These are phyloP conservation scores for Talaromyces sp. DNA, from an alignment of 2,329 filamentous ascomycete genomes.

Conservation along the genomic window DNA sequence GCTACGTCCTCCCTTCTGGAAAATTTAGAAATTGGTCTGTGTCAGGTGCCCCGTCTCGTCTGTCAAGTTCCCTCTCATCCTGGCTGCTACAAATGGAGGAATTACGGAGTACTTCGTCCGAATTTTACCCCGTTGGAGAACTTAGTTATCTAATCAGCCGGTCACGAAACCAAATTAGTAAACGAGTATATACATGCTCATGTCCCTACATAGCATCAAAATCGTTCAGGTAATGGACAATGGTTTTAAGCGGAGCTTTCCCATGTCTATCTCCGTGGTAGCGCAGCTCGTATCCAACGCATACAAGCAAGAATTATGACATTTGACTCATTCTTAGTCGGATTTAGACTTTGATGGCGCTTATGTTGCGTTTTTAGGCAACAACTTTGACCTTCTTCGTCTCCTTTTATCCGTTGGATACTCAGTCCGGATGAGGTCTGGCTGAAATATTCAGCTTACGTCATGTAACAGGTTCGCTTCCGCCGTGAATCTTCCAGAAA, in stretches of 20 bases:
- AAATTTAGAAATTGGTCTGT: neutral
- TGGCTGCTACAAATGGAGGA: too few relatives aligned
- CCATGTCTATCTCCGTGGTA: neutral
- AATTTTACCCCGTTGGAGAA: too few relatives aligned
- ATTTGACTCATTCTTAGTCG: neutral
- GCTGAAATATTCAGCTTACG: neutral
- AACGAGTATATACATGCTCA: too few relatives aligned
- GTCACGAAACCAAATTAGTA: too few relatives aligned
- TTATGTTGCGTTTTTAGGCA: neutral
- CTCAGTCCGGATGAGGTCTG: neutral
- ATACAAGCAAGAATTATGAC: neutral
- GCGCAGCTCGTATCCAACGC: neutral
- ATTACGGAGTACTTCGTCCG: too few relatives aligned
- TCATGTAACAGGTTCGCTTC: neutral
- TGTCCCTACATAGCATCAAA: too few relatives aligned
- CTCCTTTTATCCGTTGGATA: neutral
- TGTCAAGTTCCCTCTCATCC: too few relatives aligned
- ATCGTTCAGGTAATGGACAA: too few relatives aligned
- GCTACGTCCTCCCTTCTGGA: neutral
- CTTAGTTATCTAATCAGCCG: too few relatives aligned
- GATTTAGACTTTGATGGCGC: neutral
- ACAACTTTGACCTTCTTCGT: neutral
- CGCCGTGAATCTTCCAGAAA: neutral
- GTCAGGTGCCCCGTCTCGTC: too few relatives aligned
- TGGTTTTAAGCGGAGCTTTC: neutral